phyloP scores from a whole-genome alignment of 2,329 filamentous ascomycete genomes.

The Cladosporium colombiae region DNA sequence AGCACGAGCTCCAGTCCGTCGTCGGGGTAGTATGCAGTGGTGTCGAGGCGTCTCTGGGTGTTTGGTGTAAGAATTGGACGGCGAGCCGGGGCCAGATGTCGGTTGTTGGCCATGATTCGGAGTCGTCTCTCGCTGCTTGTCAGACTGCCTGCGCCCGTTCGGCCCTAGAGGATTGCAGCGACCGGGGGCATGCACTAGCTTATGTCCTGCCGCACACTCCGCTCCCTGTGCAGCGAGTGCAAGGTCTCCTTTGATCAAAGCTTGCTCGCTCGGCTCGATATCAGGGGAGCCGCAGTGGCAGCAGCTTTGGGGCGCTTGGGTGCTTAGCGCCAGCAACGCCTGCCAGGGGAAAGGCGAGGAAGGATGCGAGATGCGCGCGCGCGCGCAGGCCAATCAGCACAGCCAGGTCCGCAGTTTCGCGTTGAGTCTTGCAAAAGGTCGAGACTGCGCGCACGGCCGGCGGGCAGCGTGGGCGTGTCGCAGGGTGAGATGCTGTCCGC shows the following conservation, averaged over 20 bases:
- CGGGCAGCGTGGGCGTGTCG: background rate
- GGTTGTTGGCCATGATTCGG: slow-evolving; percentile 9
- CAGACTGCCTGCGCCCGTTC: background rate
- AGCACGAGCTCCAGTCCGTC: slow-evolving; percentile 3
- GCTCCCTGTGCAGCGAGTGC: background rate
- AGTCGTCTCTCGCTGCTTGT: background rate
- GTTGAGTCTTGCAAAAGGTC: slow-evolving; percentile 2
- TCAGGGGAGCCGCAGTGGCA: slow-evolving; percentile 1
- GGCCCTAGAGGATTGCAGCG: slow-evolving; percentile 6
- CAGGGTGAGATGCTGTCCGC: background rate
- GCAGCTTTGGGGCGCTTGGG: no score
- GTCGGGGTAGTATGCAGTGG: background rate
- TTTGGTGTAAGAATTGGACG: slow-evolving; percentile 18
- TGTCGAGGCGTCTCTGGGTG: slow-evolving; percentile 7
- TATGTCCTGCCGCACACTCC: slow-evolving; percentile 15
- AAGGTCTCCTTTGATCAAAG: background rate
- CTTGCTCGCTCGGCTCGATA: background rate
- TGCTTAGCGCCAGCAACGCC: background rate
- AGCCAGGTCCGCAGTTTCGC: background rate
- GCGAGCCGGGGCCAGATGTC: slow-evolving; percentile 15
- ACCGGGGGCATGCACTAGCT: slow-evolving; percentile 17
- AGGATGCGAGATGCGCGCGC: no score
- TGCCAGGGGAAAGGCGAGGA: background rate
- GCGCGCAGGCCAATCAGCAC: slow-evolving; percentile 4
- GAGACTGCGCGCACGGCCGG: slow-evolving; percentile 9